phyloP scores from a whole-genome alignment of 164 flowering plant species.

The Nymphaea thermarum region DNA sequence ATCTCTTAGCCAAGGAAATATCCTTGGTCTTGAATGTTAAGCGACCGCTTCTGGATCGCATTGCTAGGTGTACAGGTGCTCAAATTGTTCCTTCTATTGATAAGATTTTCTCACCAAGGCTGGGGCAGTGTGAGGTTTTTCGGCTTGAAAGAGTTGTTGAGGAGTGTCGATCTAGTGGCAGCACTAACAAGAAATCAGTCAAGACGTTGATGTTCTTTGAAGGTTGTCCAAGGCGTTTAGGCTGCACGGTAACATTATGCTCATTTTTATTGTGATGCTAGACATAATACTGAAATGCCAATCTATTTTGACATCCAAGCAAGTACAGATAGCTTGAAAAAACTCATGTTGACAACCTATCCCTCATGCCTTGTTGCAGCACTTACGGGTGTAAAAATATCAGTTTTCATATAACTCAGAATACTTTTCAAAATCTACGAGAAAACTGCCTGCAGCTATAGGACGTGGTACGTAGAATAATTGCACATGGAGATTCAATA shows the following conservation, averaged over 20 bases:
- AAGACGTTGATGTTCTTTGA: slow-evolving; percentile 93
- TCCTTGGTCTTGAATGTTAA: slow-evolving; percentile 91
- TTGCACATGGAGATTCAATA: too few species aligned
- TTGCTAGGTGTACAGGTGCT: slow-evolving; percentile 92
- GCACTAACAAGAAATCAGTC: slow-evolving; percentile 47
- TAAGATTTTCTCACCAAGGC: slow-evolving; percentile 38
- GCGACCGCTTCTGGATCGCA: slow-evolving; percentile 70
- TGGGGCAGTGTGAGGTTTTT: slow-evolving; percentile 90
- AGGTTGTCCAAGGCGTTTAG: slow-evolving; percentile 92
- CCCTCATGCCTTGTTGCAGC: too few species aligned
- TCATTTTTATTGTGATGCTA: background rate
- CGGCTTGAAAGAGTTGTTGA: slow-evolving; percentile 60
- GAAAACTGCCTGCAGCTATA: too few species aligned
- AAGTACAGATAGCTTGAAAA: too few species aligned
- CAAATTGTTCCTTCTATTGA: slow-evolving; percentile 63
- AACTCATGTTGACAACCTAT: too few species aligned
- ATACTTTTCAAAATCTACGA: too few species aligned
- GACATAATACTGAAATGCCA: too few species aligned
- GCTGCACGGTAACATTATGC: slow-evolving; percentile 78
- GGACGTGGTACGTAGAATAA: too few species aligned
- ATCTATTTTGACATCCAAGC: too few species aligned
- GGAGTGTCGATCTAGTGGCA: slow-evolving; percentile 39
- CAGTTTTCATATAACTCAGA: too few species aligned
- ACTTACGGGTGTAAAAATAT: too few species aligned
- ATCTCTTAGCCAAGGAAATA: slow-evolving; percentile 78